Conservation (phyloP, 2,329 filamentous ascomycete species). For the Hypoxylon rubiginosum region DNA sequence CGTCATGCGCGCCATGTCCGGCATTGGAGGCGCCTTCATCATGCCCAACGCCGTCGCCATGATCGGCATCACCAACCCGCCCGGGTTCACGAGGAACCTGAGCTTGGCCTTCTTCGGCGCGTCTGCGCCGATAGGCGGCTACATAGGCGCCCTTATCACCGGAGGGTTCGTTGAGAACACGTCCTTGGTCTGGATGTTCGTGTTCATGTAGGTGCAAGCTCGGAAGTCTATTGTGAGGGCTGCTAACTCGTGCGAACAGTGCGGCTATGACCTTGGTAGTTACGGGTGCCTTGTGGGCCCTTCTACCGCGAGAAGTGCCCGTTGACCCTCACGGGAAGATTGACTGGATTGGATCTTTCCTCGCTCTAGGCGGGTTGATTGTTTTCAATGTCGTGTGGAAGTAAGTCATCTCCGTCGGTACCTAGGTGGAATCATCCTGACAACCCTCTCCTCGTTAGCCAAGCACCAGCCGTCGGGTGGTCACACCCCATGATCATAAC, state of each 20-base stretch:
- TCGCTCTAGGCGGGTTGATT: conserved; percentile 58
- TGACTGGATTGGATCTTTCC: conserved; percentile 57
- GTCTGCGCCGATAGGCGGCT: conserved; percentile 60
- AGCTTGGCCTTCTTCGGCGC: conserved; percentile 62
- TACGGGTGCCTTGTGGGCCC: conserved; percentile 33
- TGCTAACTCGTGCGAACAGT: neutral
- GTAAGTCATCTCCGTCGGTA: conserved; percentile 50
- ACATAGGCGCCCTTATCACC: conserved; percentile 57
- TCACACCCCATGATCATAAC: conserved; percentile 57
- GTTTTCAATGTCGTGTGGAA: conserved; percentile 67
- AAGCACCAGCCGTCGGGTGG: conserved; percentile 63
- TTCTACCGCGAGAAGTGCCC: conserved; percentile 43
- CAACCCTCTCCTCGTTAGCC: conserved; percentile 28
- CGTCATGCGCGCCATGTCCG: conserved; percentile 56
- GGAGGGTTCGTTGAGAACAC: conserved; percentile 43
- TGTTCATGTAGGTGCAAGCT: conserved; percentile 52
- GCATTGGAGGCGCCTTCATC: conserved; percentile 65
- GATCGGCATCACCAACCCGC: conserved; percentile 61
- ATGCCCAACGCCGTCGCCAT: conserved; percentile 67
- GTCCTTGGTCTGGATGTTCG: conserved; percentile 59
- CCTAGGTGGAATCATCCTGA: neutral
- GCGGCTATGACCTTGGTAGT: conserved; percentile 41
- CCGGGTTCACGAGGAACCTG: conserved; percentile 61
- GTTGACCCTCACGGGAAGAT: conserved; percentile 55
- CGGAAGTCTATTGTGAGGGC: neutral